These are phyloP conservation scores for Arthroderma sp. DNA, from an alignment of 2,329 filamentous ascomycete species.

Conservation along the genomic window DNA sequence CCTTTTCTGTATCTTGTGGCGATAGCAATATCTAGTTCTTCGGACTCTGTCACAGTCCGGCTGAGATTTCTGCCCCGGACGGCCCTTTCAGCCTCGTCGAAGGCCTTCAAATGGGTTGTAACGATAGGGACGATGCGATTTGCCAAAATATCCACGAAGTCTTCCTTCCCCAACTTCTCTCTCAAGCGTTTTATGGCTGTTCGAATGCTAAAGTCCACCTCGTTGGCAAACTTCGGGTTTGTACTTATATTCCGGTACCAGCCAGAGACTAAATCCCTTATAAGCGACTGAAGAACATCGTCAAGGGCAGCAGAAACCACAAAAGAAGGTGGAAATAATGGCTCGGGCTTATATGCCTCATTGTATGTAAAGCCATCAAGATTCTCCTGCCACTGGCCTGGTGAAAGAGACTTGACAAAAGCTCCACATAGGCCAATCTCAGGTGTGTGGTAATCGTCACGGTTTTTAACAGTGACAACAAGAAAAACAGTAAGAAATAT, in stretches of 20 bases:
- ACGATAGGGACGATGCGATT: constrained; percentile 75
- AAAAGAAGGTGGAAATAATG: constrained; percentile 63
- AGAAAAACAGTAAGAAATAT: constrained; percentile 46
- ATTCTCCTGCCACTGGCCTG: constrained; percentile 57
- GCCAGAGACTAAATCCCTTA: constrained; percentile 70
- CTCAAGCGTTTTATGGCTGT: constrained; percentile 57
- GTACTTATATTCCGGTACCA: constrained; percentile 85
- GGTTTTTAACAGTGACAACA: constrained; percentile 41
- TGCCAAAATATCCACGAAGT: constrained; percentile 72
- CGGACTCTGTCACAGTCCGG: constrained; percentile 82
- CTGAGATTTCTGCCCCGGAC: constrained; percentile 81
- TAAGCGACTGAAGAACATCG: constrained; percentile 58
- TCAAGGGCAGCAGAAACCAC: constrained; percentile 70
- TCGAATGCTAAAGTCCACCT: constrained; percentile 71
- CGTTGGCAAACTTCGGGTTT: constrained; percentile 66
- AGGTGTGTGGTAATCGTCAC: constrained; percentile 31
- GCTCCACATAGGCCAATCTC: constrained; percentile 18
- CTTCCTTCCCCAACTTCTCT: constrained; percentile 59
- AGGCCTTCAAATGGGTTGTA: constrained; percentile 78
- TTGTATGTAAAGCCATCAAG: constrained; percentile 51
- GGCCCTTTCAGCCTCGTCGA: constrained; percentile 75
- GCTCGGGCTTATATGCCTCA: constrained; percentile 52
- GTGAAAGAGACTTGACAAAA: constrained; percentile 46
- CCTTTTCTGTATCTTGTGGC: constrained; percentile 88
- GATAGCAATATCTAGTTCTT: constrained; percentile 89